phyloP scores from a whole-genome alignment of 2,329 filamentous ascomycete genomes.

The Penicillium corylophilum region DNA sequence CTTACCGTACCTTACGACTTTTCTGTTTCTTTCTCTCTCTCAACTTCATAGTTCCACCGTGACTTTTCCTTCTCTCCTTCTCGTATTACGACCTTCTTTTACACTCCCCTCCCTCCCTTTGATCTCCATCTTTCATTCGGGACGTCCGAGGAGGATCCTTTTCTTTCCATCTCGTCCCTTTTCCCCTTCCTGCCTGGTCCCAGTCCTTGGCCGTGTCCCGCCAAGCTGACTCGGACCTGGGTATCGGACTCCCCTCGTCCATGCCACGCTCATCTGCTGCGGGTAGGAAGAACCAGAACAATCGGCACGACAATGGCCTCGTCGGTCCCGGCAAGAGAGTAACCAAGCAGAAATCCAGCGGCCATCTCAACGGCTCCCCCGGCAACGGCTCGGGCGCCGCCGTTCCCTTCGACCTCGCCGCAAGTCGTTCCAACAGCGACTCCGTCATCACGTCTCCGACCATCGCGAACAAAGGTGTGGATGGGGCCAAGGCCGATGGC shows the following conservation, averaged over 20 bases:
- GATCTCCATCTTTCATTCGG: slow-evolving; percentile 12
- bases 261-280: slow-evolving; percentile 51
- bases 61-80: slow-evolving; percentile 24
- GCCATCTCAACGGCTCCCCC: slow-evolving; percentile 53
- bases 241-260: slow-evolving; percentile 43
- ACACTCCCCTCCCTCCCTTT: slow-evolving; percentile 4
- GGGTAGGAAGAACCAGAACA: slow-evolving; percentile 62
- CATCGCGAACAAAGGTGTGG: slow-evolving; percentile 25
- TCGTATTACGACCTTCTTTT: slow-evolving; percentile 16
- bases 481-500: slow-evolving; percentile 34
- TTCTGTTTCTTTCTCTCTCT: slow-evolving; percentile 17
- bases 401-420: slow-evolving; percentile 41
- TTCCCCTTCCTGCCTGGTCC: slow-evolving; percentile 40
- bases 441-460: slow-evolving; percentile 29
- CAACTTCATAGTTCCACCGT: slow-evolving; percentile 13
- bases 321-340: slow-evolving; percentile 74
- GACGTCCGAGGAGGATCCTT: slow-evolving; percentile 14
- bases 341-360: slow-evolving; percentile 57
- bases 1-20: slow-evolving; percentile 12
- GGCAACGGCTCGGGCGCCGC: slow-evolving; percentile 42
- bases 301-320: slow-evolving; percentile 82
- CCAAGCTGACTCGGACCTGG: slow-evolving; percentile 50
- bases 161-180: slow-evolving; percentile 20
- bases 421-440: slow-evolving; percentile 41
- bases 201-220: slow-evolving; percentile 49